Percentiles rank a stretch among this genome's conserved stretches.
Evolutionary conservation across 2,329 filamentous ascomycete species (phyloP).

Genomic region (Fusarium sp.): DNA sequence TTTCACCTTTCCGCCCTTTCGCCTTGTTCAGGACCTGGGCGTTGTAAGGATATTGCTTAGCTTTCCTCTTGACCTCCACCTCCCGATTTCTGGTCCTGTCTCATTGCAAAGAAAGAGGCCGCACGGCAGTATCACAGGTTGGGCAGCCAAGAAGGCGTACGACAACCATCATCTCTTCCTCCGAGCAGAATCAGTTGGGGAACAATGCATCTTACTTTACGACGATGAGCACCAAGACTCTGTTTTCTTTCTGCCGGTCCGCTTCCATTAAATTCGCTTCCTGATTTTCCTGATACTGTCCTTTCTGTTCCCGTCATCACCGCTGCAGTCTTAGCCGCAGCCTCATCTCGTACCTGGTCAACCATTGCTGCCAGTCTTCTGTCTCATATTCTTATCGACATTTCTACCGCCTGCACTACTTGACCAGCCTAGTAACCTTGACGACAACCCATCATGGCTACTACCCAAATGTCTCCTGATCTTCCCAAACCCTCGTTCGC

Average conservation of each 20-base stretch:
- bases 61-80: conserved; percentile 22
- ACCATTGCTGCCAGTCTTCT: conserved; percentile 26
- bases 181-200: conserved; percentile 36
- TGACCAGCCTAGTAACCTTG: conserved; percentile 38
- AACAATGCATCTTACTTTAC: conserved; percentile 54
- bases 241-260: conserved; percentile 60
- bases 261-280: conserved; percentile 65
- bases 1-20: conserved; percentile 12
- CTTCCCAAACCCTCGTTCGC: conserved; percentile 76
- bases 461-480: conserved; percentile 59
- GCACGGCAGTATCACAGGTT: conserved; percentile 10
- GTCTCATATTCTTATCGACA: conserved; percentile 30
- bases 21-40: conserved; percentile 29
- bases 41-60: conserved; percentile 19
- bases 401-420: conserved; percentile 30
- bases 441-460: conserved; percentile 55
- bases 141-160: conserved; percentile 33
- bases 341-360: conserved; percentile 33
- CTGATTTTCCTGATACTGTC: conserved; percentile 56
- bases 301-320: conserved; percentile 47
- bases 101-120: conserved; percentile 26
- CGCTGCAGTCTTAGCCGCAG: conserved; percentile 35
- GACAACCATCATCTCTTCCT: conserved; percentile 23
- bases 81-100: conserved; percentile 24
- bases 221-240: conserved; percentile 67